Conservation (phyloP, 768 basidiomycete genomes). For the Aureoboletus auriporus region DNA sequence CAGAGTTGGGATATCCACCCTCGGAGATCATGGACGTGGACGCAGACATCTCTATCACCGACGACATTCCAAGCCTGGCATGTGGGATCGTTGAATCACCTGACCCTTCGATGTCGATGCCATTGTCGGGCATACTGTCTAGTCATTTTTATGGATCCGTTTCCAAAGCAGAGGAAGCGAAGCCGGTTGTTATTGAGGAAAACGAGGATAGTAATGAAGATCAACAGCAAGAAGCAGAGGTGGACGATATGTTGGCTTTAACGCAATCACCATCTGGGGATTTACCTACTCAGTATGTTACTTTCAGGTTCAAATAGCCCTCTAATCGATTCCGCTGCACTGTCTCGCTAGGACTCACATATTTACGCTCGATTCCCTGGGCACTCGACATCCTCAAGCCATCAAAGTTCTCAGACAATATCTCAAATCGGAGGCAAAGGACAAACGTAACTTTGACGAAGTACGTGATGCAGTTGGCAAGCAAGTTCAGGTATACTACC, state of each 20-base stretch:
- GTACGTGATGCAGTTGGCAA: slow-evolving; percentile 40
- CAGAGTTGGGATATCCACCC: slow-evolving; percentile 14
- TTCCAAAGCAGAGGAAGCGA: not conserved
- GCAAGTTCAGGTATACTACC: slow-evolving; percentile 46
- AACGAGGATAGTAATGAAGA: slow-evolving; percentile 27
- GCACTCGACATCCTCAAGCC: slow-evolving; percentile 64
- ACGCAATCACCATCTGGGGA: slow-evolving; percentile 12
- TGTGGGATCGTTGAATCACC: not conserved
- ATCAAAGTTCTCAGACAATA: slow-evolving; percentile 60
- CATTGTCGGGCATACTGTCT: slow-evolving; percentile 13
- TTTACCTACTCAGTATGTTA: slow-evolving; percentile 20
- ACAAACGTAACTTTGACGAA: slow-evolving; percentile 52
- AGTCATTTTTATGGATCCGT: slow-evolving; percentile 20
- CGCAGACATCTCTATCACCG: not conserved
- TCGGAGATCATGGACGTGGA: slow-evolving; percentile 30
- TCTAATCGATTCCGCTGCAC: not conserved
- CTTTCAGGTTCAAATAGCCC: not conserved
- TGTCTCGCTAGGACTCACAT: slow-evolving; percentile 59
- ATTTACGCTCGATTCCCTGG: slow-evolving; percentile 88
- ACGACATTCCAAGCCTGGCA: not conserved
- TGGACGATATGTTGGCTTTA: slow-evolving; percentile 28
- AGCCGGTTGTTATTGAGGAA: slow-evolving; percentile 10
- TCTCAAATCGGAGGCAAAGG: slow-evolving; percentile 70
- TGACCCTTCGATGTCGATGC: slow-evolving; percentile 5
- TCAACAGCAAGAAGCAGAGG: slow-evolving; percentile 29